Conservation (phyloP, 805 yeast species). For the Zygotorulaspora chibaensis region DNA sequence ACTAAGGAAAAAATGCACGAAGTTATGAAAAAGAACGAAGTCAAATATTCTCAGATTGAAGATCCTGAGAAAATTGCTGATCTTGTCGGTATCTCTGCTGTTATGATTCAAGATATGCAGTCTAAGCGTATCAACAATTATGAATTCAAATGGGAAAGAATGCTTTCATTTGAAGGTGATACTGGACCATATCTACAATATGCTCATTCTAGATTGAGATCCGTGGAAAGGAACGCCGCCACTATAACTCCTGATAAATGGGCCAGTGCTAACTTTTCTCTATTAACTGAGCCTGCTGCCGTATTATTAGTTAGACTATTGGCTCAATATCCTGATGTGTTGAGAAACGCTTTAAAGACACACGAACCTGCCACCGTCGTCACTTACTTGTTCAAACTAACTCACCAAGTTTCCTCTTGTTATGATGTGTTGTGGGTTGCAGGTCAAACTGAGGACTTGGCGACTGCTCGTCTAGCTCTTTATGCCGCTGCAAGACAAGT, state of each 20-base stretch:
- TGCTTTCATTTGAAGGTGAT: conserved; percentile 98
- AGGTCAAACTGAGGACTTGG: conserved; percentile 84
- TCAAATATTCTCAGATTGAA: conserved; percentile 86
- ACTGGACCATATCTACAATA: conserved; percentile 98
- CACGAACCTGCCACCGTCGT: conserved; percentile 92
- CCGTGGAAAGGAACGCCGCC: conserved; percentile 80
- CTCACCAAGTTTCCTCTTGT: conserved; percentile 94
- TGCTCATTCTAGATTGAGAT: conserved; percentile 94
- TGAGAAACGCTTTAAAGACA: conserved; percentile 77
- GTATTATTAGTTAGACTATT: conserved; percentile 66
- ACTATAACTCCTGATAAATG: conserved; percentile 44
- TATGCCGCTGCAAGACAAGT: conserved; percentile 88
- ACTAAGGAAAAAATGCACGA: conserved; percentile 93
- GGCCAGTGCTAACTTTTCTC: conserved; percentile 49
- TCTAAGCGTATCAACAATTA: conserved; percentile 94
- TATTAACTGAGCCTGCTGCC: conserved; percentile 70
- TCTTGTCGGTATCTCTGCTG: conserved; percentile 92
- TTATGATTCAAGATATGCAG: conserved; percentile 99
- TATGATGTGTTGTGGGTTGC: conserved; percentile 96
- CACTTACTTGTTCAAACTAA: conserved; percentile 84
- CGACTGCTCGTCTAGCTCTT: conserved; percentile 86
- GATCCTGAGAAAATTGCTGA: conserved; percentile 95
- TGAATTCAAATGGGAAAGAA: conserved; percentile 95
- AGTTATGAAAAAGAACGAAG: conserved; percentile 89
- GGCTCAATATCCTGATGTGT: conserved; percentile 86